Conservation (phyloP, 768 basidiomycete genomes). For the Termitomyces sp. region DNA sequence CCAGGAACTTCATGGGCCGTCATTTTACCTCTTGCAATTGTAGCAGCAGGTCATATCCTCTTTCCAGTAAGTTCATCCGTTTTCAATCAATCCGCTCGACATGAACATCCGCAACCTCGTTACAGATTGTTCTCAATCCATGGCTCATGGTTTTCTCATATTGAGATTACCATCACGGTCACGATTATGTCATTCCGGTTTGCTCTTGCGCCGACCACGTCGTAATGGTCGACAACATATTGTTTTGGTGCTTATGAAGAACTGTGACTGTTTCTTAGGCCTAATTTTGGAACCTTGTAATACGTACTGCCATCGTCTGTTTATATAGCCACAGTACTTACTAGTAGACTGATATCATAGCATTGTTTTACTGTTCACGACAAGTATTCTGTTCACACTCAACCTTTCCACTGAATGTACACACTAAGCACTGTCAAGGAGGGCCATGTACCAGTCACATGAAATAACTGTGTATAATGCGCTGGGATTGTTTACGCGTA, state of each 20-base stretch:
- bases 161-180: slow-evolving; percentile 19
- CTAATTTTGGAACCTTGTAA: slow-evolving; percentile 1
- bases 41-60: slow-evolving; percentile 59
- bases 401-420: not conserved
- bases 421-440: not conserved
- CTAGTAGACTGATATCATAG: not conserved
- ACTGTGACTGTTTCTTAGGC: not conserved
- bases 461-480: no score
- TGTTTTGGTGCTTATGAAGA: slow-evolving; percentile 5
- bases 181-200: not conserved
- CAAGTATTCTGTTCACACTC: not conserved
- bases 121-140: slow-evolving; percentile 76
- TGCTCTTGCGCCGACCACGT: no score
- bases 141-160: slow-evolving; percentile 84
- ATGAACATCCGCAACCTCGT: not conserved
- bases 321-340: not conserved
- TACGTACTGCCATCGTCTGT: not conserved
- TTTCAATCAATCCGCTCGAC: not conserved
- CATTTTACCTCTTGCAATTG: slow-evolving; percentile 68
- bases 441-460: no score
- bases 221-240: not conserved
- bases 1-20: slow-evolving; percentile 64
- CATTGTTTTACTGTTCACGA: not conserved
- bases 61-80: slow-evolving; percentile 53
- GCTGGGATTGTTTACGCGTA: no score